Conservation (phyloP, 768 basidiomycete genomes). For the Tubosaeta sp. region DNA sequence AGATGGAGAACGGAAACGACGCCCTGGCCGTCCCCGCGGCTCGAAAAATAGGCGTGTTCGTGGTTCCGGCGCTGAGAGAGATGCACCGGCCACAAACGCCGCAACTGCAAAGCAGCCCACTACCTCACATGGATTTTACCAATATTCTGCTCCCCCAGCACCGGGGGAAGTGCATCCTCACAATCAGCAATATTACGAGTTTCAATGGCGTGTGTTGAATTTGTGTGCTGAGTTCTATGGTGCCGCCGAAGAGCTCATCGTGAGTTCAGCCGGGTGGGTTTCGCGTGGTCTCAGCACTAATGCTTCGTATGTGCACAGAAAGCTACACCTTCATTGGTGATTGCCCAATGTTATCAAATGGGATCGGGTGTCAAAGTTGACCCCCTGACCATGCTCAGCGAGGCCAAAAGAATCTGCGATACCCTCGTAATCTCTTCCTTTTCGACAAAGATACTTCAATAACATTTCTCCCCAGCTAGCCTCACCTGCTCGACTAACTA, state of each 20-base stretch:
- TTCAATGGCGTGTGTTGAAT: constrained; percentile 81
- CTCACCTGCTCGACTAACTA: constrained; percentile 67
- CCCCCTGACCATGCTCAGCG: constrained; percentile 66
- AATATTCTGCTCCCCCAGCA: constrained; percentile 38
- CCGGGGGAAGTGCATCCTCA: constrained; percentile 52
- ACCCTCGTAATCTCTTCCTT: constrained; percentile 48
- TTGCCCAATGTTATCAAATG: constrained; percentile 79
- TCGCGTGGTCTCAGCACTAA: constrained; percentile 7
- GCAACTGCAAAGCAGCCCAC: constrained; percentile 27
- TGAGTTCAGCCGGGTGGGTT: constrained; percentile 37
- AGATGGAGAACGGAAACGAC: constrained; percentile 52
- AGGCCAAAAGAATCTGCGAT: constrained; percentile 77
- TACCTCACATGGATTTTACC: constrained; percentile 41
- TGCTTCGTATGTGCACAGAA: constrained; percentile 31
- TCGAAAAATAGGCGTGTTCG: constrained; percentile 67
- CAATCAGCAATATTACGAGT: constrained; percentile 79
- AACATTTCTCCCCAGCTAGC: constrained; percentile 48
- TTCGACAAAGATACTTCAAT: constrained; percentile 5
- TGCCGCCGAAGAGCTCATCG: constrained; percentile 79
- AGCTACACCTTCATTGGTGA: constrained; percentile 61
- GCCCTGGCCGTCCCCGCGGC: constrained; percentile 74
- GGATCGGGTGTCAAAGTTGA: constrained; percentile 67
- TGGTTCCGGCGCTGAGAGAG: constrained; percentile 28
- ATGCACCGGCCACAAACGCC: constrained; percentile 8
- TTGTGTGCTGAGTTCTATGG: constrained; percentile 84